Base-by-base conservation (phyloP, 2,329 filamentous ascomycete species). In the Aureobasidium sp. region DNA sequence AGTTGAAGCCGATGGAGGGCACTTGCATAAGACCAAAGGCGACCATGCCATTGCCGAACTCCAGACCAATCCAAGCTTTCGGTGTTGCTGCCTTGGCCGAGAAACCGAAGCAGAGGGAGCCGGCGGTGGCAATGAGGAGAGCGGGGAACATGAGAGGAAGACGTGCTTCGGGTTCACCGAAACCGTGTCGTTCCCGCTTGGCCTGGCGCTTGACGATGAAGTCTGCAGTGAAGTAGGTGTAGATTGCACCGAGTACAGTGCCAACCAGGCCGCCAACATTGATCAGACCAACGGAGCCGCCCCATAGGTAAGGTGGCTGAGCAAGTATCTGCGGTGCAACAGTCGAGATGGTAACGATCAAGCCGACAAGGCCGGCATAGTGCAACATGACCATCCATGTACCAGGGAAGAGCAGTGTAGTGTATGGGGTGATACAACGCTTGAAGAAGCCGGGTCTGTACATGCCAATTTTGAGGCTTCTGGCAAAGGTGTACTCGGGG, bases 1-100 rank as follows among this genome's bases (percentile, higher is more conserved):
- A 78, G 66, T 75, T 77, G 71, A 77, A 78, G 8, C 76, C 75
- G 4, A 78, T 73, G 3, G 72, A 74, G 0, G 75, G 75, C 12
- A 74, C 74, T 64, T 76, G 73, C 70, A 76, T 77, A 12, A 77
- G 68, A 0, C 74, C 76, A 36, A 75, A 74, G 7, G 73, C 66
- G n/a, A 77, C 67, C 71, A 77, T 76, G 9, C 74, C 75, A 7
- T 72, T 59, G 0, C 75, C 75, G 31, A 77, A 69, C 27, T 73
- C 67, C 7, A 78, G 66, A 0, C 76, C 75, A 1, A 74, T 72
- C 76, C 76, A 78, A 1, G 68, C 71, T 6, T 67, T 69, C 0
- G 68, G 62, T 9, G 70, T 70, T 0, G 73, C 73, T 56, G 75
- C 71, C n/a, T 73, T 70, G 0, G 73, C 76, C 1, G 70, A 72